A percentile compares a stretch with the other conserved stretches of the same genome.
Evolutionary conservation across 2,329 filamentous ascomycete genomes (phyloP).

Genomic region (Cladosporium sp.): DNA sequence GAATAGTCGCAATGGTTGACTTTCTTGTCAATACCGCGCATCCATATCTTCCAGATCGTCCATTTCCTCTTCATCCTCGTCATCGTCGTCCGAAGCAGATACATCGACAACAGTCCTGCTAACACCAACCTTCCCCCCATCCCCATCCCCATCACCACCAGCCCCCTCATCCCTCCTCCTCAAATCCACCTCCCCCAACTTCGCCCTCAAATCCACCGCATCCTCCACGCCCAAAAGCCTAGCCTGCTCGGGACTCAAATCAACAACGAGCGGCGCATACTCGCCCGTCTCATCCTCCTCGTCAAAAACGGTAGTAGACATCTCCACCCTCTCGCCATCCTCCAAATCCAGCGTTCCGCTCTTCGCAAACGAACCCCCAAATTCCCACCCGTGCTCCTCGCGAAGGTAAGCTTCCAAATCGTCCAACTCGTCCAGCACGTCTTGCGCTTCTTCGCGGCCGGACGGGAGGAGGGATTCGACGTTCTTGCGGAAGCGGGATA

Average conservation of each 20-base stretch:
- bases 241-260: constrained; percentile 43
- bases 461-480: constrained; percentile 45
- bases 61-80: constrained; percentile 31
- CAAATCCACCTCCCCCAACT: constrained; percentile 19
- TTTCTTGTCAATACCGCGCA: constrained; percentile 23
- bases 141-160: constrained; percentile 11
- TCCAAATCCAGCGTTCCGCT: constrained; percentile 57
- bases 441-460: constrained; percentile 36
- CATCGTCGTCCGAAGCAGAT: constrained; percentile 34
- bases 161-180: constrained; percentile 14
- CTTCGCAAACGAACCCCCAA: constrained; percentile 50
- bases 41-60: constrained; percentile 35
- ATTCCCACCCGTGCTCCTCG: constrained; percentile 54
- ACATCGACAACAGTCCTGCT: constrained; percentile 15
- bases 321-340: constrained; percentile 58
- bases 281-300: constrained; percentile 61
- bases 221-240: constrained; percentile 31
- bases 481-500: constrained; percentile 48
- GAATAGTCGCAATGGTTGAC: no score
- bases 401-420: constrained; percentile 52
- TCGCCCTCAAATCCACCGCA: constrained; percentile 19
- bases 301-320: constrained; percentile 46
- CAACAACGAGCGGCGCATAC: constrained; percentile 58
- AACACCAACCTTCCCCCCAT: constrained; percentile 16
- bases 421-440: constrained; percentile 50